Conservation (phyloP, 306 rosid species). For the Citrullus mucosospermus region DNA sequence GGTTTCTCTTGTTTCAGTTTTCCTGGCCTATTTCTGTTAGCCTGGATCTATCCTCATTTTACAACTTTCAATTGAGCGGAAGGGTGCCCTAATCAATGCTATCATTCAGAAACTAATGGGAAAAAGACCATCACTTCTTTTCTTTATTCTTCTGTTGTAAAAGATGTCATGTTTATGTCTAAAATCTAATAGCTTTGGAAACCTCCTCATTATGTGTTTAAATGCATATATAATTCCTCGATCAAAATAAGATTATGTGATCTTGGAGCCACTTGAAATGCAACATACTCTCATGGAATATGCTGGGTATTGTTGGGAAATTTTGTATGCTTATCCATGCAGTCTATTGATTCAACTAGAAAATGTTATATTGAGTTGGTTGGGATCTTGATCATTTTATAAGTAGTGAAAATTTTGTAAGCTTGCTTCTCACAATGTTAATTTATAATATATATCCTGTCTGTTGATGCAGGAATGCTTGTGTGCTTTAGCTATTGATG, state of each 20-base stretch:
- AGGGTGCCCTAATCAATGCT: not conserved
- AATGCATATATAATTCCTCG: not conserved
- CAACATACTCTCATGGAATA: not conserved
- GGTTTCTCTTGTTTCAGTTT: not conserved
- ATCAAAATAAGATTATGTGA: not conserved
- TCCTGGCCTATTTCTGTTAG: not conserved
- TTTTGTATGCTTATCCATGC: not conserved
- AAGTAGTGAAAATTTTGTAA: not conserved
- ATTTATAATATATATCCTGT: not conserved
- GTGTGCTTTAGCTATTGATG: slow-evolving; percentile 67
- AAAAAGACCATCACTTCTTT: not conserved
- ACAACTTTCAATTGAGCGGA: not conserved
- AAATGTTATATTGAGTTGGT: not conserved
- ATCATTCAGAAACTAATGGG: not conserved
- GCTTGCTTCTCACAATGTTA: slow-evolving; percentile 12
- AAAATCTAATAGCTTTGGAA: not conserved
- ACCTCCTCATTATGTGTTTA: not conserved
- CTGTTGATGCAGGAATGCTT: slow-evolving; percentile 69
- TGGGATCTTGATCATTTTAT: not conserved
- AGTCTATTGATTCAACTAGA: not conserved
- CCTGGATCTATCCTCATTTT: not conserved
- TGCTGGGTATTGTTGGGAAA: not conserved
- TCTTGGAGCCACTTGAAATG: not conserved
- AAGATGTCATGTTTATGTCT: not conserved
- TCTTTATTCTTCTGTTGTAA: not conserved